phyloP scores from a whole-genome alignment of 306 rosid genomes.

The Spatholobus suberectus region DNA sequence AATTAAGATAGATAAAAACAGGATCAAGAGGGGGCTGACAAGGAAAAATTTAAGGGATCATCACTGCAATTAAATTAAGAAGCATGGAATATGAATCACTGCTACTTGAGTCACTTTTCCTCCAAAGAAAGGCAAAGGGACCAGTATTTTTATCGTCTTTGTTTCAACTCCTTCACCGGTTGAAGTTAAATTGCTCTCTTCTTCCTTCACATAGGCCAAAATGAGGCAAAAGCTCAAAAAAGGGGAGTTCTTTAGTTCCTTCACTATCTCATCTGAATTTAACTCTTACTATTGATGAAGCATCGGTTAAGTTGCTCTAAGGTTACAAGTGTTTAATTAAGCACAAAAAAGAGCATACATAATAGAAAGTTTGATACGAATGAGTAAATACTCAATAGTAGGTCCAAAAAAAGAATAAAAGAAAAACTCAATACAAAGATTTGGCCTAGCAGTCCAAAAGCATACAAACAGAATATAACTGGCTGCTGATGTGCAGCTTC shows the following conservation, averaged over 20 bases:
- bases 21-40: neutral
- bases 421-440: slow-evolving; percentile 20
- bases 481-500: slow-evolving; percentile 18
- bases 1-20: neutral
- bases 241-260: neutral
- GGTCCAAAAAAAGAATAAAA: neutral
- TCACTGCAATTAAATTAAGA: neutral
- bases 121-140: no score
- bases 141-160: neutral
- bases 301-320: neutral
- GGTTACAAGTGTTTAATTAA: neutral
- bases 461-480: slow-evolving; percentile 1
- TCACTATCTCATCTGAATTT: neutral
- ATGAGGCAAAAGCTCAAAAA: neutral
- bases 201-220: neutral
- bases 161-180: neutral
- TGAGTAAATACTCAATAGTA: neutral
- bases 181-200: neutral
- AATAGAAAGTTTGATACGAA: slow-evolving; percentile 6
- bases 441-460: neutral
- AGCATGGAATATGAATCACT: neutral
- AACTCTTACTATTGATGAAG: neutral
- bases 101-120: no score
- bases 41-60: neutral
- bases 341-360: slow-evolving; percentile 6